phyloP scores from a whole-genome alignment of 148 eudicot genomes.

The Suaeda aralocaspica region DNA sequence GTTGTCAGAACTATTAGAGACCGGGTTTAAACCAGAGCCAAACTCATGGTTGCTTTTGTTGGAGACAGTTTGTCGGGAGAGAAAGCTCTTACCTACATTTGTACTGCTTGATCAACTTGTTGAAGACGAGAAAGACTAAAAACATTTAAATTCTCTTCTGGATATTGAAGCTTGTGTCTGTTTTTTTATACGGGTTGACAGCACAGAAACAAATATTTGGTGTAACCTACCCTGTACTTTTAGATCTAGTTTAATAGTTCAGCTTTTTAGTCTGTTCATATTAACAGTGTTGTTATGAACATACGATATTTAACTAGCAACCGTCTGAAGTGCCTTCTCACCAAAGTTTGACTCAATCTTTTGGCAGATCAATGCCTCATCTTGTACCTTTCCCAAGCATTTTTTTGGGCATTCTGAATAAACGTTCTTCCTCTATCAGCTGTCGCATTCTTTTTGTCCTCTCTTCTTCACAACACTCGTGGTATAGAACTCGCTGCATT shows the following conservation, averaged over 20 bases:
- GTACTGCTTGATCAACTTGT: constrained; percentile 59
- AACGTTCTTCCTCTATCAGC: no score
- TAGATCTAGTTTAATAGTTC: background rate
- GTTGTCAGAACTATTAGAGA: constrained; percentile 51
- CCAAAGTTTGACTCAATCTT: background rate
- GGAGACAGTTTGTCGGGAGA: constrained; percentile 69
- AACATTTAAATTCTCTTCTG: background rate
- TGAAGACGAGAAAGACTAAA: constrained; percentile 17
- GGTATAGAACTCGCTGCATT: background rate
- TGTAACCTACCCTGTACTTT: constrained; percentile 1
- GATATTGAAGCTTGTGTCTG: background rate
- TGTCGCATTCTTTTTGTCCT: background rate
- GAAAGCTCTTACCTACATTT: constrained; percentile 68
- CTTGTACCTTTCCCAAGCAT: background rate
- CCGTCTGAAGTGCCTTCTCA: background rate
- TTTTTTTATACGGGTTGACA: background rate
- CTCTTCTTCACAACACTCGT: background rate
- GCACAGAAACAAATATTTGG: background rate
- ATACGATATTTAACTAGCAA: background rate
- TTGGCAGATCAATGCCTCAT: constrained; percentile 3
- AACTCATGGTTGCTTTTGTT: constrained; percentile 58
- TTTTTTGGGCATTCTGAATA: background rate
- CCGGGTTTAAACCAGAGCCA: constrained; percentile 75
- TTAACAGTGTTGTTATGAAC: background rate
- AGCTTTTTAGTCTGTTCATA: background rate